Evolutionary conservation across 352 stramenopile species (phyloP), one percentile per base, ranked within the genome.

Genomic region (Phytophthora idaei): DNA sequence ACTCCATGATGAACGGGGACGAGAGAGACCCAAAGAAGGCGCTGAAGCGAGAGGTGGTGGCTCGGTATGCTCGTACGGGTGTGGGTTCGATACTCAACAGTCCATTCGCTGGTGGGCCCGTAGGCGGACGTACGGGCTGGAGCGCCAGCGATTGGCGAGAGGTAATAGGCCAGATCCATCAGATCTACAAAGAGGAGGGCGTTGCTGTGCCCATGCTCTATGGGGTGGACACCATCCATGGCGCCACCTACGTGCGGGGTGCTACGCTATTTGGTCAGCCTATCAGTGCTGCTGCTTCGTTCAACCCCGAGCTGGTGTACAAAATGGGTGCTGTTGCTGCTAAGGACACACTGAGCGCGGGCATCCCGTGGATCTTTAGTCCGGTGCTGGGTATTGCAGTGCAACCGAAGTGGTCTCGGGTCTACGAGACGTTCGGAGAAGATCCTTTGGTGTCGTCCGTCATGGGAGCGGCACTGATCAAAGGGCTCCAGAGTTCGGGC

Each of bases 371-470:
- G 94, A 69, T 98, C 6, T 98, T 98, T 68, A 88, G 82, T 54
- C 93, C 94, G 0, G 78, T 98, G 10, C 63, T 98, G 17, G 92
- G 83, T 0, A 90, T 95, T 54, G 75, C 95, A 21, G 65, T 83
- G 36, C 75, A 94, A 52, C 89, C 91, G 1, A 83, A 89, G 55
- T 98, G 93, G 92, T 73, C 87, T 27, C 83, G 94, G 4, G 80
- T 96, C n/a, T 98, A 93, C 64, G 93, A 98, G 71, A 98, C 92
- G 3, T 98, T 98, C 71, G 94, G 94, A 27, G 92, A 98, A 72
- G 91, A 97, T 69, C 90, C 90, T n/a, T 50, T 78, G 28, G 2
- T 97, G 6, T 86, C 84, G 3, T 86, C 83, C 0, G 54, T 77
- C 37, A 91, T 98, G 83, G 90, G 78, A 2, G 59, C 64, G 1